Percentiles rank a stretch among this genome's conserved stretches.
Evolutionary conservation across 1,284 basidiomycete genomes (phyloP).

Genomic region (Fomes fomentarius): DNA sequence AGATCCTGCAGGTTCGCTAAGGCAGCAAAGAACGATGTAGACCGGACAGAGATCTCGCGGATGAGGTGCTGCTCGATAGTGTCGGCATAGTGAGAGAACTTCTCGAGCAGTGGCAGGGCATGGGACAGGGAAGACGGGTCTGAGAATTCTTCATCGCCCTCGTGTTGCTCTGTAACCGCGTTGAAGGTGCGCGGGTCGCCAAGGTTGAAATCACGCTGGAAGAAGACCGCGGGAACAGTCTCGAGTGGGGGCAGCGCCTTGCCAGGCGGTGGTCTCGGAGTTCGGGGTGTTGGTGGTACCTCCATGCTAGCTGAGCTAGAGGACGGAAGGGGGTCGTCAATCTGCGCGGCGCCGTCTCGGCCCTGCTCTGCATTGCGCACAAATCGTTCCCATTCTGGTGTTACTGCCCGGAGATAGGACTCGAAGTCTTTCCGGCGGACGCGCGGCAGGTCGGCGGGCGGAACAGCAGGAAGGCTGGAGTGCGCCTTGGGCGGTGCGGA

Average conservation of each 20-base stretch:
- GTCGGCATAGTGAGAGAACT: constrained; percentile 91
- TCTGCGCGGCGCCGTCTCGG: constrained; percentile 47
- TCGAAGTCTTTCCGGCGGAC: constrained; percentile 87
- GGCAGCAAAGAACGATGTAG: constrained; percentile 95
- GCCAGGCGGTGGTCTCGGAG: constrained; percentile 34
- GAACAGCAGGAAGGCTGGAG: constrained; percentile 73
- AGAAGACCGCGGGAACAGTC: constrained; percentile 83
- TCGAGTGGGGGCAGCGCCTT: constrained; percentile 71
- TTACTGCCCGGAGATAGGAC: constrained; percentile 74
- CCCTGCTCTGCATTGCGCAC: constrained; percentile 53
- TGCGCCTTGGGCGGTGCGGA: constrained; percentile 87
- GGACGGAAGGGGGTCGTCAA: constrained; percentile 38
- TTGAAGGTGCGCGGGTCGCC: constrained; percentile 85
- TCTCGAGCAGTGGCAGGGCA: constrained; percentile 83
- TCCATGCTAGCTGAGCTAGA: too few species aligned
- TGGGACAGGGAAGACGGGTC: constrained; percentile 66
- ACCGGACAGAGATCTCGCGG: constrained; percentile 89
- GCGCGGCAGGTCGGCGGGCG: constrained; percentile 74
- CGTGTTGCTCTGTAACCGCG: constrained; percentile 66
- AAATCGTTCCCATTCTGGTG: constrained; percentile 79
- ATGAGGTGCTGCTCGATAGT: constrained; percentile 95
- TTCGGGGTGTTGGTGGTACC: constrained; percentile 27
- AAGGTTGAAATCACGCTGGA: constrained; percentile 82
- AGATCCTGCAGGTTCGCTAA: constrained; percentile 93
- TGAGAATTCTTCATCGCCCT: constrained; percentile 35